Conservation (phyloP, 2,329 filamentous ascomycete species). For the Claviceps sorghi region DNA sequence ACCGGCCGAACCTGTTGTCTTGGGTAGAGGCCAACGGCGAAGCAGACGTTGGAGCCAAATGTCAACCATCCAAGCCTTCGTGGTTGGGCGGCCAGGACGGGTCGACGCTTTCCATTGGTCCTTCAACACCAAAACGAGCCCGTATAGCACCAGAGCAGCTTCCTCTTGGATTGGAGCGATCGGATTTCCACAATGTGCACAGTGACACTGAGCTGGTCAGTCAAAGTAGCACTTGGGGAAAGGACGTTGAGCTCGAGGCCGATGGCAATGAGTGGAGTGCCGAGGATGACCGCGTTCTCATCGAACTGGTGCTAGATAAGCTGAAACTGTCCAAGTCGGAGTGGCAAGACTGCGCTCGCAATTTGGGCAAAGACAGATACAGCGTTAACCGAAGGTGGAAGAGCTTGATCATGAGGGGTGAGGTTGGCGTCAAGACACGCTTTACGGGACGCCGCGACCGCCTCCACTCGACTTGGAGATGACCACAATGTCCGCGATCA, state of each 20-base stretch:
- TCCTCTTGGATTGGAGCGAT: constrained; percentile 42
- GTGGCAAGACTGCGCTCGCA: constrained; percentile 53
- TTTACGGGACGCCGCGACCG: constrained; percentile 26
- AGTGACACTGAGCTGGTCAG: constrained; percentile 15
- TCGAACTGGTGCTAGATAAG: constrained; percentile 55
- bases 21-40: constrained; percentile 22
- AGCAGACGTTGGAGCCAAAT: constrained; percentile 16
- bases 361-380: constrained; percentile 43
- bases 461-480: constrained; percentile 38
- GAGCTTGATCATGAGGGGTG: constrained; percentile 43
- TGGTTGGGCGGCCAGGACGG: neutral
- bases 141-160: constrained; percentile 46
- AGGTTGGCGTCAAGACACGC: constrained; percentile 42
- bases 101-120: constrained; percentile 9
- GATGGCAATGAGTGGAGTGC: constrained; percentile 41
- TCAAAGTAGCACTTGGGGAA: constrained; percentile 13
- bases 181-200: constrained; percentile 41
- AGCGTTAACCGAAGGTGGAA: constrained; percentile 47
- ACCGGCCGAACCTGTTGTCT: constrained; percentile 21
- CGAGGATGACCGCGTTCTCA: constrained; percentile 49
- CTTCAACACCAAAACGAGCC: constrained; percentile 44
- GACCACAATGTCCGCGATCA: neutral
- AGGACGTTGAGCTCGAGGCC: constrained; percentile 27
- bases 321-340: constrained; percentile 48
- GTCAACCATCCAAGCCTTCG: constrained; percentile 1